phyloP scores from a whole-genome alignment of 768 basidiomycete species.

The Candolleomyces aberdarensis region DNA sequence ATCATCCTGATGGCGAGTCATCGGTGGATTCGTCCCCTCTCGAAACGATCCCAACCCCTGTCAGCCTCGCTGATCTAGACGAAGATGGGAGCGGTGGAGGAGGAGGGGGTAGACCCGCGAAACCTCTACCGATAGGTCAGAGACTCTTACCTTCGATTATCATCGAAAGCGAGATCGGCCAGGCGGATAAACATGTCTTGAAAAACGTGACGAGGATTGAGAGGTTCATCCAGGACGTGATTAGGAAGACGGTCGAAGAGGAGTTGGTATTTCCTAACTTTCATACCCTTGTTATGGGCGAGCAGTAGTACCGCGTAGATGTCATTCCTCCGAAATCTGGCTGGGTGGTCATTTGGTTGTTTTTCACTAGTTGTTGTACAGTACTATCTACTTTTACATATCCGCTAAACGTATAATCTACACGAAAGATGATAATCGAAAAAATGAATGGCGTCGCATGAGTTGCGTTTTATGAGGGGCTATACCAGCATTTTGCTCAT shows the following conservation, averaged over 20 bases:
- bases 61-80: slow-evolving; percentile 58
- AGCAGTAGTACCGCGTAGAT: no score
- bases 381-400: no score
- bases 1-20: no score
- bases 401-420: not conserved
- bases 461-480: no score
- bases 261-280: slow-evolving; percentile 97
- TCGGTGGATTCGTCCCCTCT: not conserved
- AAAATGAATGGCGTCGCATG: no score
- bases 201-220: slow-evolving; percentile 96
- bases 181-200: slow-evolving; percentile 91
- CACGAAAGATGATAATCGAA: no score
- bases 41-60: slow-evolving; percentile 35
- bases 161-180: slow-evolving; percentile 97
- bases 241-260: slow-evolving; percentile 92
- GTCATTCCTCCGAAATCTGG: no score
- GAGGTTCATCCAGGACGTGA: slow-evolving; percentile 91
- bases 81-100: slow-evolving; percentile 49
- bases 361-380: not conserved
- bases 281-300: slow-evolving; percentile 68
- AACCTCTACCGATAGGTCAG: slow-evolving; percentile 77
- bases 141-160: slow-evolving; percentile 81
- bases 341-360: no score
- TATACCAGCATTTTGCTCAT: slow-evolving; percentile 84
- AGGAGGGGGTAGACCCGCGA: slow-evolving; percentile 50